Percentiles rank a stretch among this genome's conserved stretches.
Evolutionary conservation across 768 basidiomycete genomes (phyloP).

Genomic region (Lentinula detonsa): DNA sequence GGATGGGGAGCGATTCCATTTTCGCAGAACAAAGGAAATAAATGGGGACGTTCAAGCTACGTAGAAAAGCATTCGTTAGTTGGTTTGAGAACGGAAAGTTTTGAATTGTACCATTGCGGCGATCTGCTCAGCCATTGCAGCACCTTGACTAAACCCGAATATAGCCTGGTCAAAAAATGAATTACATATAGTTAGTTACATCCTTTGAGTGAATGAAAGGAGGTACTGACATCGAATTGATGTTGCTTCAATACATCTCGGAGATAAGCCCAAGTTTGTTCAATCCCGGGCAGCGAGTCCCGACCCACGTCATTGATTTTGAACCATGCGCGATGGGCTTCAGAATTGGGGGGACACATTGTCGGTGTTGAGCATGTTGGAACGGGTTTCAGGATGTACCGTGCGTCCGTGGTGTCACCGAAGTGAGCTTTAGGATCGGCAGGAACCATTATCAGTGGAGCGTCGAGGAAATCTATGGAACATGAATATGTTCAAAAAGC

Average conservation of each 20-base stretch:
- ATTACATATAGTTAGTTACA: neutral
- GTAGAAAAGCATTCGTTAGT: neutral
- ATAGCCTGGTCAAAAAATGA: neutral
- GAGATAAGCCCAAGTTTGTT: neutral
- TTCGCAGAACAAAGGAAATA: constrained; percentile 5
- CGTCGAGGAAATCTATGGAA: constrained; percentile 5
- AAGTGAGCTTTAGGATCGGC: neutral
- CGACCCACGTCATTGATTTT: constrained; percentile 1
- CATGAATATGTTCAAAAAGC: neutral
- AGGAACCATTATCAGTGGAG: neutral
- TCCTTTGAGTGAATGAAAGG: neutral
- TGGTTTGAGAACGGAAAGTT: neutral
- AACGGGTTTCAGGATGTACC: neutral
- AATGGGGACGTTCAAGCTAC: constrained; percentile 2
- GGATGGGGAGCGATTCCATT: constrained; percentile 3
- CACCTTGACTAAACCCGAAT: constrained; percentile 4
- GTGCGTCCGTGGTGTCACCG: neutral
- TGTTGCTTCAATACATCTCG: neutral
- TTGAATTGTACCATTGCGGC: neutral
- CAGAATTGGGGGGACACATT: neutral
- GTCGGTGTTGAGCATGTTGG: constrained; percentile 5
- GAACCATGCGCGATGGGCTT: constrained; percentile 2
- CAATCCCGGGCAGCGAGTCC: constrained; percentile 5
- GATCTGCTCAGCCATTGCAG: constrained; percentile 5
- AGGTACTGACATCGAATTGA: constrained; percentile 1